These are phyloP conservation scores for Barbarea vulgaris DNA, from an alignment of 345 rosid species.

Conservation along the genomic window DNA sequence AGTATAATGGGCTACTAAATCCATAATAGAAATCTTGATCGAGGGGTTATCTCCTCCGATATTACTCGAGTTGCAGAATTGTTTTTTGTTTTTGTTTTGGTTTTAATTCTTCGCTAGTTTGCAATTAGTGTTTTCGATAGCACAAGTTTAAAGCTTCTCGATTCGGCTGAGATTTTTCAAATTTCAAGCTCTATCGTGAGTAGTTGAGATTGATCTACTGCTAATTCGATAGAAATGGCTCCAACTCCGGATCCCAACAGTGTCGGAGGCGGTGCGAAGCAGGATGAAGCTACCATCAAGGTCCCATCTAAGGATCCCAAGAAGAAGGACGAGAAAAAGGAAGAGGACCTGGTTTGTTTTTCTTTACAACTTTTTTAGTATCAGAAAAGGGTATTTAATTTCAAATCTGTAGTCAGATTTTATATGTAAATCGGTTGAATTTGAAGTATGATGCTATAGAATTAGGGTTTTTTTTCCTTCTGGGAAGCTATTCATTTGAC, in stretches of 20 bases:
- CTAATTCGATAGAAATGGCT: conserved; percentile 36
- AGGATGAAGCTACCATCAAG: conserved; percentile 57
- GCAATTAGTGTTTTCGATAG: conserved; percentile 10
- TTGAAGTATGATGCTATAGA: background rate
- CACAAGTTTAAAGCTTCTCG: conserved; percentile 7
- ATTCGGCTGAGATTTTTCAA: background rate
- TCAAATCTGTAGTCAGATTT: background rate
- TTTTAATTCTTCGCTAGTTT: background rate
- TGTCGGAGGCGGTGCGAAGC: conserved; percentile 48
- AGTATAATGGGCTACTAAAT: conserved; percentile 2
- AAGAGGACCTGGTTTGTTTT: conserved; percentile 72
- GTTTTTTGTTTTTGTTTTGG: too few species aligned
- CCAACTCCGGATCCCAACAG: conserved; percentile 58
- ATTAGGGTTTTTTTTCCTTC: conserved; percentile 1
- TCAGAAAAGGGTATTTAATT: background rate
- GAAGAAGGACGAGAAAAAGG: conserved; percentile 91
- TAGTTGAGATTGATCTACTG: background rate
- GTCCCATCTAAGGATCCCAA: conserved; percentile 80
- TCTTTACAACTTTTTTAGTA: background rate
- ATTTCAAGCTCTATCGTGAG: background rate
- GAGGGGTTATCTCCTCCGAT: conserved; percentile 25
- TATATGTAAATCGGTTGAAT: background rate
- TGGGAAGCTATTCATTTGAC: background rate
- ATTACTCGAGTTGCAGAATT: background rate
- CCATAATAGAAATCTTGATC: conserved; percentile 33